Evolutionary conservation across 2,329 filamentous ascomycete species (phyloP).

Genomic region (Alternaria atra): DNA sequence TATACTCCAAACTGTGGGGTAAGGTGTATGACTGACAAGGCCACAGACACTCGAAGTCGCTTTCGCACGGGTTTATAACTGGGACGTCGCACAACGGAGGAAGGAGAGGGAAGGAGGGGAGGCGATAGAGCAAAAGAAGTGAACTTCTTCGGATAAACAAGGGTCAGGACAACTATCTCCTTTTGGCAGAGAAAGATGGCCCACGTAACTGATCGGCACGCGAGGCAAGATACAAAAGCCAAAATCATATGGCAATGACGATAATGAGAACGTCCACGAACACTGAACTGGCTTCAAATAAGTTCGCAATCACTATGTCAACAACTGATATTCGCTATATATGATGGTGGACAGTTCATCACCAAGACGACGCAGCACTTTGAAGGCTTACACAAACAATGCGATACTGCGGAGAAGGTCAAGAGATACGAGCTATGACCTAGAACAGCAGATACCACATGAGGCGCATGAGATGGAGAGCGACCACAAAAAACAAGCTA

Average conservation of each 20-base stretch:
- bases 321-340: too few relatives aligned
- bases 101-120: slow-evolving; percentile 77
- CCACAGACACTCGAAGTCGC: slow-evolving; percentile 93
- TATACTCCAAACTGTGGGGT: not conserved
- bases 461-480: not conserved
- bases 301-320: not conserved
- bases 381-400: too few relatives aligned
- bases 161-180: not conserved
- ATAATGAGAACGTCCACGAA: not conserved
- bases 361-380: too few relatives aligned
- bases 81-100: slow-evolving; percentile 94
- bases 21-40: slow-evolving; percentile 22
- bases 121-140: slow-evolving; percentile 55
- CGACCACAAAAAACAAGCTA: not conserved
- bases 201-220: not conserved
- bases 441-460: not conserved
- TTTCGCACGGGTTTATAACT: slow-evolving; percentile 97
- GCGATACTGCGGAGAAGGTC: too few relatives aligned
- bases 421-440: too few relatives aligned
- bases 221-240: not conserved
- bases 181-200: not conserved
- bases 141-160: slow-evolving; percentile 33
- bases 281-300: not conserved
- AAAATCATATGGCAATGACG: not conserved
- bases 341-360: too few relatives aligned